phyloP scores from a whole-genome alignment of 2,329 filamentous ascomycete genomes.

The Diaporthe vexans region DNA sequence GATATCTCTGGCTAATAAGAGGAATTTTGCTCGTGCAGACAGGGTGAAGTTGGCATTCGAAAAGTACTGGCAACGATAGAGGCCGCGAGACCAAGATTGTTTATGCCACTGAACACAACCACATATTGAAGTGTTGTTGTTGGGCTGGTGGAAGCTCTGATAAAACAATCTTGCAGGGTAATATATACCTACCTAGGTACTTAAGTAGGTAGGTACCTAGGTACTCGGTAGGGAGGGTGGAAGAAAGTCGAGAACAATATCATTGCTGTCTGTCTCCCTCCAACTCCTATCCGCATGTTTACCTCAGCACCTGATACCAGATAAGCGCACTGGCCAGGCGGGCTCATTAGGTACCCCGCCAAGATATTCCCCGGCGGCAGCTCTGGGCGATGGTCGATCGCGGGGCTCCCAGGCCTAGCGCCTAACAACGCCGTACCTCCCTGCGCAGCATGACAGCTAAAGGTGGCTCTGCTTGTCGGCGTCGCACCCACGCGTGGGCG shows the following conservation, averaged over 20 bases:
- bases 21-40: no score
- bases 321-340: conserved; percentile 24
- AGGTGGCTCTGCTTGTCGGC: not conserved
- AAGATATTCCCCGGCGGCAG: conserved; percentile 3
- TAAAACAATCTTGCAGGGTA: no score
- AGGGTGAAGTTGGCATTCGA: no score
- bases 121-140: not conserved
- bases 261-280: not conserved
- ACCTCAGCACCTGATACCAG: not conserved
- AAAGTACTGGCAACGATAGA: not conserved
- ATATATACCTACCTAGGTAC: not conserved
- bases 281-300: not conserved
- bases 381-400: conserved; percentile 17
- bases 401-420: conserved; percentile 9
- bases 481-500: conserved; percentile 30
- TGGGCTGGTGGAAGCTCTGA: not conserved
- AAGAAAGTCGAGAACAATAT: not conserved
- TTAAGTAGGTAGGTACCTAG: no score
- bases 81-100: no score
- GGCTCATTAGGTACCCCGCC: conserved; percentile 20
- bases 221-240: no score
- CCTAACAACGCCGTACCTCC: not conserved
- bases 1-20: no score
- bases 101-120: no score
- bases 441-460: conserved; percentile 9